These are phyloP conservation scores for Lasiodiplodia citricola DNA, from an alignment of 2,329 filamentous ascomycete species.

Conservation along the genomic window DNA sequence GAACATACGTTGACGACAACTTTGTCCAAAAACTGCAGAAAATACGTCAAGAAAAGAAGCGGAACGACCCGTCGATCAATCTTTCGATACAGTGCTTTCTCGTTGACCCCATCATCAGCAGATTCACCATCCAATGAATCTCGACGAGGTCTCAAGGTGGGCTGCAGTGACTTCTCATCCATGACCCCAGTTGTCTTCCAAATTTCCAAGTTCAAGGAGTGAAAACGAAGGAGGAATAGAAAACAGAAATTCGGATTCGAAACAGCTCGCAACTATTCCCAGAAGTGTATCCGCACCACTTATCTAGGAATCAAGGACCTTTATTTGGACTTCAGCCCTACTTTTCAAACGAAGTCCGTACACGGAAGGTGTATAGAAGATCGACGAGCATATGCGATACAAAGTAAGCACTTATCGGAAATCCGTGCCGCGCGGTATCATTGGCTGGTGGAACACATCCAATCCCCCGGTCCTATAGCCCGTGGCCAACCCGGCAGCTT, in stretches of 20 bases:
- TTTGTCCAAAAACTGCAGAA: slow-evolving; percentile 47
- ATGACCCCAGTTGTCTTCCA: neutral
- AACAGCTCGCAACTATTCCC: neutral
- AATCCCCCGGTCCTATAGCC: neutral
- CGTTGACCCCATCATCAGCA: neutral
- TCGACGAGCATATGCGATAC: neutral
- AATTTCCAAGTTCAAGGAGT: neutral
- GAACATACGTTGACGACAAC: slow-evolving; percentile 35
- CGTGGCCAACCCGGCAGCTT: neutral
- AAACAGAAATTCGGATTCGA: neutral
- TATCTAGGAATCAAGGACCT: neutral
- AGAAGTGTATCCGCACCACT: neutral
- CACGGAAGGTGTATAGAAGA: neutral
- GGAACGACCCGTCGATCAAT: slow-evolving; percentile 51
- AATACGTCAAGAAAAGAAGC: slow-evolving; percentile 46
- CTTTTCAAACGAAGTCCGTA: neutral
- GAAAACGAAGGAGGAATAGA: neutral
- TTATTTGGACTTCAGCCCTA: neutral
- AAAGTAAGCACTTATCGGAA: neutral
- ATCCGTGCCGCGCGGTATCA: neutral
- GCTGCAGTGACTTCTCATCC: neutral
- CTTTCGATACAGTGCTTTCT: slow-evolving; percentile 33
- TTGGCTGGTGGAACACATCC: neutral
- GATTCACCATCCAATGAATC: neutral
- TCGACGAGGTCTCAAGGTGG: neutral